These are phyloP conservation scores for Cardiospermum halicacabum DNA, from an alignment of 345 rosid genomes.

Conservation along the genomic window DNA sequence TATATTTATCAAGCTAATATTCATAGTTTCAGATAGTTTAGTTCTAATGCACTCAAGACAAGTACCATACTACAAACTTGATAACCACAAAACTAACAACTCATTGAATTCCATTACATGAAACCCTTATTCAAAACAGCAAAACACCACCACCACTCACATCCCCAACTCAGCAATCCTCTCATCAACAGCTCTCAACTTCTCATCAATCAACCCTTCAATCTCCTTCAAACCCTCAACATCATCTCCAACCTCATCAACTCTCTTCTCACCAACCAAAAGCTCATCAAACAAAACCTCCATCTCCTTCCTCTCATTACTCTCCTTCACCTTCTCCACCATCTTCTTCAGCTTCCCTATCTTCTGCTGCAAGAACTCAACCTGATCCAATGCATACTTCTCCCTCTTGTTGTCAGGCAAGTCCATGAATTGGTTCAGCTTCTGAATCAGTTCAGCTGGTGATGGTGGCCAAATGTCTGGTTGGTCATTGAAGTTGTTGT, in stretches of 20 bases:
- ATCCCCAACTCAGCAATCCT: too few relatives aligned
- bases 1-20: too few relatives aligned
- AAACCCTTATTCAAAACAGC: too few relatives aligned
- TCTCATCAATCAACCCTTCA: too few relatives aligned
- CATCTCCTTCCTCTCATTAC: slow-evolving; percentile 27
- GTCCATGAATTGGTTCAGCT: slow-evolving; percentile 19
- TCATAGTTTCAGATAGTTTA: too few relatives aligned
- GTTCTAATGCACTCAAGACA: too few relatives aligned
- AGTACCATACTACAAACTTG: too few relatives aligned
- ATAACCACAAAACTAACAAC: too few relatives aligned
- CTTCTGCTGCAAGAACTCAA: slow-evolving; percentile 16
- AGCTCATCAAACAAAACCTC: slow-evolving; percentile 11
- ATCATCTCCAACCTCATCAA: too few relatives aligned
- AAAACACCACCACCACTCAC: too few relatives aligned
- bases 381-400: slow-evolving; percentile 37
- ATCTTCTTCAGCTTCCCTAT: slow-evolving; percentile 13
- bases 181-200: not conserved
- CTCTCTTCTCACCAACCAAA: slow-evolving; percentile 8
- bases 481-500: slow-evolving; percentile 11
- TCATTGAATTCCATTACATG: too few relatives aligned
- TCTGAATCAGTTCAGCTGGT: slow-evolving; percentile 7
- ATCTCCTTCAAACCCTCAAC: too few relatives aligned
- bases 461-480: slow-evolving; percentile 54
- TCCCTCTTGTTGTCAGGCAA: slow-evolving; percentile 24
- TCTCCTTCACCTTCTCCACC: slow-evolving; percentile 16